A percentile compares a stretch with the other conserved stretches of the same genome.
phyloP scores from a whole-genome alignment of 2,329 filamentous ascomycete genomes.

The Microdochium paspali region DNA sequence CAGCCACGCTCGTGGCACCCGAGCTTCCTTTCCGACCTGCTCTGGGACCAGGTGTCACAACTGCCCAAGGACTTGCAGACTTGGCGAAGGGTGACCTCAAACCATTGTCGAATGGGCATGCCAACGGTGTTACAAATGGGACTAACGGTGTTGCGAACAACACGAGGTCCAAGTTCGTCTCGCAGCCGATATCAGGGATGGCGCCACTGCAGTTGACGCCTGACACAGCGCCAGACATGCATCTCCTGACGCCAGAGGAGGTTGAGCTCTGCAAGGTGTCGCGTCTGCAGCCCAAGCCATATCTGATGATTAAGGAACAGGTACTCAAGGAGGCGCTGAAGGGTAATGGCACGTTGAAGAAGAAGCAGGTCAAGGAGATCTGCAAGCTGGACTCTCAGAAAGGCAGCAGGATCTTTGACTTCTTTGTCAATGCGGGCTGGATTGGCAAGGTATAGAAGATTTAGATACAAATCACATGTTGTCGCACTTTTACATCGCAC shows the following conservation, averaged over 20 bases:
- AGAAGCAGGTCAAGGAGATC: constrained; percentile 85
- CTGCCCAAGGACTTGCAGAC: constrained; percentile 13
- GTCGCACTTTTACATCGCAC: too few relatives aligned
- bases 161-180: constrained; percentile 40
- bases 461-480: too few relatives aligned
- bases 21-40: constrained; percentile 59
- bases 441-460: constrained; percentile 63
- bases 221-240: constrained; percentile 72
- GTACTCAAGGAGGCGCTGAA: constrained; percentile 87
- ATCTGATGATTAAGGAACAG: constrained; percentile 87
- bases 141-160: constrained; percentile 34
- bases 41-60: constrained; percentile 13
- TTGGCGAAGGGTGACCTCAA: constrained; percentile 41
- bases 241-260: constrained; percentile 79
- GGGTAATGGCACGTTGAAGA: constrained; percentile 79
- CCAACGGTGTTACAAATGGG: constrained; percentile 20
- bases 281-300: constrained; percentile 85
- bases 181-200: constrained; percentile 50
- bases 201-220: constrained; percentile 59
- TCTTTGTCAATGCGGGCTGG: constrained; percentile 89
- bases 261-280: constrained; percentile 76
- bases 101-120: constrained; percentile 24
- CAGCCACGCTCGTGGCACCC: constrained; percentile 67
- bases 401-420: constrained; percentile 81
- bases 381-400: constrained; percentile 79